phyloP scores from a whole-genome alignment of 208 protist genomes.

The Giardia muris region DNA sequence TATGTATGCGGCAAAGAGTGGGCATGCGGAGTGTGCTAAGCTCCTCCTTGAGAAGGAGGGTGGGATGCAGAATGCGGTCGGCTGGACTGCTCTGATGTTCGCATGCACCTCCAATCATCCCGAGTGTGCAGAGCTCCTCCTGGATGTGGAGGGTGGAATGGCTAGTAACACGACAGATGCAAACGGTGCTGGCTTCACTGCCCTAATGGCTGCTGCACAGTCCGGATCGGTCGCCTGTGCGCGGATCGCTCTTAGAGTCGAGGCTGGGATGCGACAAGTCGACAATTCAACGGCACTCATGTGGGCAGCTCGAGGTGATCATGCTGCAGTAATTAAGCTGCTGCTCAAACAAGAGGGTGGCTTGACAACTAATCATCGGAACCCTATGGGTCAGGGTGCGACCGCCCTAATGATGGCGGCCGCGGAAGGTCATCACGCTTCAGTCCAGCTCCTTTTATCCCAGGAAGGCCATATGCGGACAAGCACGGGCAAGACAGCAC shows the following conservation, averaged over 20 bases:
- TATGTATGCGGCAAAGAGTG: background rate
- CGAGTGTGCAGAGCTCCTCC: background rate
- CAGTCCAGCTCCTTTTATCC: background rate
- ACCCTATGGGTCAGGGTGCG: background rate
- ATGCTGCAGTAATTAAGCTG: background rate
- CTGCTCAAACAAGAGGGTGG: background rate
- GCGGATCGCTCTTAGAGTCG: background rate
- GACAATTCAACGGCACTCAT: background rate
- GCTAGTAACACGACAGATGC: background rate
- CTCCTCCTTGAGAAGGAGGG: background rate
- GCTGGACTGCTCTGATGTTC: background rate
- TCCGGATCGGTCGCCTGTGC: background rate
- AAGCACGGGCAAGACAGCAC: background rate
- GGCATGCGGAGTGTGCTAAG: background rate
- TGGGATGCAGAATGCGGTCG: background rate
- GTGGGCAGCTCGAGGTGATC: background rate
- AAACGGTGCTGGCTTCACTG: background rate
- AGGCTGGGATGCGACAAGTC: background rate
- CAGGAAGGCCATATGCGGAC: background rate
- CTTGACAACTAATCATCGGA: background rate
- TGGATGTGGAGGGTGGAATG: background rate
- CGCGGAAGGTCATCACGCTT: background rate
- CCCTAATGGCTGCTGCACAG: background rate
- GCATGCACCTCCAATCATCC: background rate
- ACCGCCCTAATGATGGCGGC: background rate